Evolutionary conservation across 179 eudicot genomes (phyloP), one percentile per base, ranked within the genome.

Genomic region (Sideroxylon spinosum): DNA sequence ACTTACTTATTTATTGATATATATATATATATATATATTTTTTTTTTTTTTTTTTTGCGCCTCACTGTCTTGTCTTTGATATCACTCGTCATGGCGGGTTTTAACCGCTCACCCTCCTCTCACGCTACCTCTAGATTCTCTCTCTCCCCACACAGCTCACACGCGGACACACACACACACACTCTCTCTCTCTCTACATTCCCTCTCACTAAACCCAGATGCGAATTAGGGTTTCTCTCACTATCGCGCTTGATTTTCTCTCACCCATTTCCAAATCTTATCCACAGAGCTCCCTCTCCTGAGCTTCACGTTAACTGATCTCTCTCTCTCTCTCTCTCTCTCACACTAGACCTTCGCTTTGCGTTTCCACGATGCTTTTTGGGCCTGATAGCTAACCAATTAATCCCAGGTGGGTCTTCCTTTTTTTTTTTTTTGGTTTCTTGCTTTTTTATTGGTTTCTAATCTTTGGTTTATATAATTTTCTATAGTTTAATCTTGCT

Each of bases 201-300:
- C 46, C 61, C 69, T 75, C 78, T 61, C 78, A 22, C 44, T 9
- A 63, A 25, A 44, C 68, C 68, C 56, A 61, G 67, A 75, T 1
- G 48, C 23, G 61, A 66, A 75, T 14, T 63, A 75, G 71, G 78
- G 78, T 75, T 75, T 61, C 46, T 48, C 71, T 75, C 78, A 49
- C 70, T 46, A 16, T 55, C 68, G 78, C 78, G 48, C 69, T 75
- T 56, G 69, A 75, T 61, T 75, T 61, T 68, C 56, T 60, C 68
- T 61, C 59, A 75, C 78, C 70, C 70, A 63, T 26, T 62, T 57
- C 17, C 29, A 23, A 63, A 46, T 48, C 69, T 75, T 16, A 46
- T 63, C 46, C 78, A 20, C 29, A 61, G 14, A 20, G 56, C 29
- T 22, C 7, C 7, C 22, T 46, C 78, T 46, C 37, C 67, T 44